phyloP scores from a whole-genome alignment of 2,329 filamentous ascomycete genomes.

The Huntiella bhutanensis region DNA sequence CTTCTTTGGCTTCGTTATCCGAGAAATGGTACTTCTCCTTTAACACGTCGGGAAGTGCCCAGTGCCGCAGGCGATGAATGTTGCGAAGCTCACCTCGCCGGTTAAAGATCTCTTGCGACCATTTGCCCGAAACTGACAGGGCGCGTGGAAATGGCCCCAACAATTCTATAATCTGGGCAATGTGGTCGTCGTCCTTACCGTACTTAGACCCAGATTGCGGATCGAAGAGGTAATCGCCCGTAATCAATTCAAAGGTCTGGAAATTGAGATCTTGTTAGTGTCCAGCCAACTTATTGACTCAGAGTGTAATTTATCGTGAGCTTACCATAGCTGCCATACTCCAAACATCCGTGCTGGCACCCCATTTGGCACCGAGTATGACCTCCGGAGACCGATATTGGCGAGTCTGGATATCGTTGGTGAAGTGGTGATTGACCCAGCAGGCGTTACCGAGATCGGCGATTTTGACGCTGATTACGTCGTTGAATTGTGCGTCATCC shows the following conservation, averaged over 20 bases:
- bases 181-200: conserved; percentile 97
- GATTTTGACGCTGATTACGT: conserved; percentile 96
- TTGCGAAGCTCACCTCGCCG: conserved; percentile 92
- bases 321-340: conserved; percentile 98
- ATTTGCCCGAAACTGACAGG: conserved; percentile 80
- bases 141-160: conserved; percentile 86
- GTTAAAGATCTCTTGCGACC: conserved; percentile 98
- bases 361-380: conserved; percentile 92
- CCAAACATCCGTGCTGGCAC: conserved; percentile 98
- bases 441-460: conserved; percentile 95
- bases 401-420: conserved; percentile 94
- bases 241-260: conserved; percentile 92
- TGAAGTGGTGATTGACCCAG: conserved; percentile 98
- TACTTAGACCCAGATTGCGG: conserved; percentile 97
- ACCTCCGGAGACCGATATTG: conserved; percentile 96
- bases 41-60: conserved; percentile 83
- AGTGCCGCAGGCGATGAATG: conserved; percentile 89
- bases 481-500: conserved; percentile 37
- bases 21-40: conserved; percentile 94
- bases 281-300: not conserved
- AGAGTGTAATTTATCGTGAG: conserved; percentile 5
- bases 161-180: conserved; percentile 95
- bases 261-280: not conserved
- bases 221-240: conserved; percentile 95
- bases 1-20: conserved; percentile 56